phyloP scores from a whole-genome alignment of 164 flowering plant genomes.

The Litsea cubeba region DNA sequence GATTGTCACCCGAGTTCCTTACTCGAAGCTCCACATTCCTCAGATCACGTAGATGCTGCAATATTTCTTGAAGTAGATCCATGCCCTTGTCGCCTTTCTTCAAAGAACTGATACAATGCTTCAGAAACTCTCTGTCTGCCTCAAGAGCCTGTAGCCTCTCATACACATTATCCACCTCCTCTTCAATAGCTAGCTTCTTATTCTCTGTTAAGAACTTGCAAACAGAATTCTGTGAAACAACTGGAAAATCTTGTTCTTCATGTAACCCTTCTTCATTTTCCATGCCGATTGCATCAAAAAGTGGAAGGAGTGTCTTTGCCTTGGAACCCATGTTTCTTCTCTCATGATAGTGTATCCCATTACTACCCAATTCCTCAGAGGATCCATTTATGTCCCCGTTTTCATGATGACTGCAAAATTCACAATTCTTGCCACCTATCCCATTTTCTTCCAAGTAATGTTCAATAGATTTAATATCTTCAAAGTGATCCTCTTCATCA shows the following conservation, averaged over 20 bases:
- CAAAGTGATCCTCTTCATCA: constrained; percentile 48
- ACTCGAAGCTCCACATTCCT: constrained; percentile 63
- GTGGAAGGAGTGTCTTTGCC: constrained; percentile 76
- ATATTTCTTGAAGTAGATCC: constrained; percentile 80
- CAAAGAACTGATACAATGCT: constrained; percentile 73
- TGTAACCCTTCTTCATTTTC: constrained; percentile 34
- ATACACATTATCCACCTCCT: constrained; percentile 79
- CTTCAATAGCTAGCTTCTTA: constrained; percentile 50
- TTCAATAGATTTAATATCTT: constrained; percentile 31
- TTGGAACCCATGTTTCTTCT: constrained; percentile 34
- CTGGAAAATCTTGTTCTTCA: constrained; percentile 32
- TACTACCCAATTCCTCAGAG: constrained; percentile 27
- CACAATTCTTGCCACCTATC: constrained; percentile 16
- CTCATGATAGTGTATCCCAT: constrained; percentile 35
- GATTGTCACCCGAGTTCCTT: constrained; percentile 40
- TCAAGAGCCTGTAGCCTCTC: constrained; percentile 89
- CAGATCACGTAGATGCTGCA: constrained; percentile 80
- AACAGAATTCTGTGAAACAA: constrained; percentile 22
- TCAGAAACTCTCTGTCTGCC: constrained; percentile 78
- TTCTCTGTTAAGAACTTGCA: constrained; percentile 25
- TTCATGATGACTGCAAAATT: constrained; percentile 12
- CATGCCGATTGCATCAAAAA: constrained; percentile 51
- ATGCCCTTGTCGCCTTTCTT: constrained; percentile 88
- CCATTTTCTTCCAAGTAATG: constrained; percentile 29
- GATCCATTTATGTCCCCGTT: constrained; percentile 47